A percentile compares a stretch with the other conserved stretches of the same genome.
phyloP scores from a whole-genome alignment of 306 rosid genomes.

The Medicago ruthenica region DNA sequence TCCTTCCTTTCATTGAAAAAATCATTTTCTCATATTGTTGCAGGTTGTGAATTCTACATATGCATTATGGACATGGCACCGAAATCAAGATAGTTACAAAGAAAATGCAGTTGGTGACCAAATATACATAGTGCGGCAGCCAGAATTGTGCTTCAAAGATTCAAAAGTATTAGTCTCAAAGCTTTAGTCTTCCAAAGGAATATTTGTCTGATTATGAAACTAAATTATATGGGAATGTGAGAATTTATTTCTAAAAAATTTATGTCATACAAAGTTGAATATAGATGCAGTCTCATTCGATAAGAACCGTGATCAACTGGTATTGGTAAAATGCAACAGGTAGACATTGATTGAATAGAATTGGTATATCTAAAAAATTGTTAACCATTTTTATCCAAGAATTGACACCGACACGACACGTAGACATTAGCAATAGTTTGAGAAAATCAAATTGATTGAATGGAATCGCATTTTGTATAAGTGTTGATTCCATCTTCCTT shows the following conservation, averaged over 20 bases:
- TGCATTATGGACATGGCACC: slow-evolving; percentile 94
- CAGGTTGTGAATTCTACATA: slow-evolving; percentile 84
- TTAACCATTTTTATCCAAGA: background rate
- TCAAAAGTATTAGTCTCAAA: slow-evolving; percentile 47
- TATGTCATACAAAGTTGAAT: slow-evolving; percentile 9
- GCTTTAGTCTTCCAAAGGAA: slow-evolving; percentile 19
- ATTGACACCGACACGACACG: background rate
- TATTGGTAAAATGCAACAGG: background rate
- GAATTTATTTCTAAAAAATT: too few species aligned
- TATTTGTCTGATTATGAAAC: slow-evolving; percentile 34
- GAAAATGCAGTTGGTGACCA: slow-evolving; percentile 71
- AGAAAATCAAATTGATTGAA: too few species aligned
- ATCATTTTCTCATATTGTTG: slow-evolving; percentile 17
- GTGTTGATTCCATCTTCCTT: background rate
- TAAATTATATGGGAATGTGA: slow-evolving; percentile 10
- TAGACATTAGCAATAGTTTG: too few species aligned
- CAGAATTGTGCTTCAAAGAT: slow-evolving; percentile 62
- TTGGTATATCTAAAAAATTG: too few species aligned
- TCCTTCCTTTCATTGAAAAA: background rate
- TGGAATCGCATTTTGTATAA: too few species aligned
- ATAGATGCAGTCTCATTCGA: too few species aligned
- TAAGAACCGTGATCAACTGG: too few species aligned
- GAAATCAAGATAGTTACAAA: slow-evolving; percentile 78
- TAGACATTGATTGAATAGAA: too few species aligned
- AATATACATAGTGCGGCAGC: slow-evolving; percentile 82